phyloP scores from a whole-genome alignment of 75 land plant genomes.

The Pinus albicaulis region DNA sequence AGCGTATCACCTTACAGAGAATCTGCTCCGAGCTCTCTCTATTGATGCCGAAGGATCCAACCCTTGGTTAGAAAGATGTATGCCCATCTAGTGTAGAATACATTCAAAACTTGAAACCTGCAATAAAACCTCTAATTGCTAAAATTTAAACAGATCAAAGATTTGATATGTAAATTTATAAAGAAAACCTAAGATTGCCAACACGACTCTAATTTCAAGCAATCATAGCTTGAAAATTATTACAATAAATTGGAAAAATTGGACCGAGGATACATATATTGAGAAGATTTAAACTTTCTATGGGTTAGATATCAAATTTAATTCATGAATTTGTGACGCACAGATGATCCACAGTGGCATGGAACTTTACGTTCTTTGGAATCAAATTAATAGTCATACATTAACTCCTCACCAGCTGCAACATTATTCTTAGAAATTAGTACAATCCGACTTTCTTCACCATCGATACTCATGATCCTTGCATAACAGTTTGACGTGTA shows the following conservation, averaged over 20 bases:
- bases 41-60: too few species aligned
- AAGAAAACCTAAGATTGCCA: neutral
- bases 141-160: neutral
- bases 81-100: too few species aligned
- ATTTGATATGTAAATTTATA: constrained; percentile 6
- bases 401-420: constrained; percentile 79
- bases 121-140: too few species aligned
- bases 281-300: neutral
- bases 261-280: neutral
- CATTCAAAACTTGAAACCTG: too few species aligned
- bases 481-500: constrained; percentile 95
- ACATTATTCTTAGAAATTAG: constrained; percentile 85
- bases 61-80: too few species aligned
- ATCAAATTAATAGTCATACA: constrained; percentile 70
- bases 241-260: constrained; percentile 10
- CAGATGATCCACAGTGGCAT: constrained; percentile 54
- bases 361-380: constrained; percentile 50
- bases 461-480: constrained; percentile 80
- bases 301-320: constrained; percentile 2
- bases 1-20: too few species aligned
- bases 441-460: constrained; percentile 76
- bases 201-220: constrained; percentile 7
- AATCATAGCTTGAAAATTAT: constrained; percentile 3
- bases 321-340: constrained; percentile 49
- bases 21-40: too few species aligned